These are phyloP conservation scores for Aspergillus funiculosus DNA, from an alignment of 495 filamentous ascomycete species.

Conservation along the genomic window DNA sequence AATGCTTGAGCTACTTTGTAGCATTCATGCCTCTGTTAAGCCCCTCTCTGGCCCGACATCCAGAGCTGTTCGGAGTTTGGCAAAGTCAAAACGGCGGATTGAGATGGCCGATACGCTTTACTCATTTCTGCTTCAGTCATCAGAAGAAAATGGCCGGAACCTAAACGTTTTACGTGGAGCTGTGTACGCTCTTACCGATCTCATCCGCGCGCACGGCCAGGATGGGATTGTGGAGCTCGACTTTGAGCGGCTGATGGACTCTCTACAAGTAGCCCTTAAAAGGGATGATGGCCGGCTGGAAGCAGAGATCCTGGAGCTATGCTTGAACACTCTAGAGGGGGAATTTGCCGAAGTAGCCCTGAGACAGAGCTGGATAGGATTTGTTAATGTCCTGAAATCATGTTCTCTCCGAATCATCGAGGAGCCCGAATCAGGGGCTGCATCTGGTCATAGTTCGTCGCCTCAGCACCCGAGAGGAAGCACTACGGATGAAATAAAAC, in stretches of 20 bases:
- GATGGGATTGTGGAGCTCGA: conserved; percentile 56
- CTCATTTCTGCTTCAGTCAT: conserved; percentile 52
- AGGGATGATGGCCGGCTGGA: conserved; percentile 48
- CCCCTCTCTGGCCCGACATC: conserved; percentile 67
- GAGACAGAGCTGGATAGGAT: conserved; percentile 30
- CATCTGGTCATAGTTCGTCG: conserved; percentile 19
- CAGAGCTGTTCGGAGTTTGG: conserved; percentile 68
- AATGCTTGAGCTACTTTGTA: conserved; percentile 75
- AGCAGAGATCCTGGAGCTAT: conserved; percentile 51
- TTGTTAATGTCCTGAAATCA: conserved; percentile 48
- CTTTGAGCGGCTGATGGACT: conserved; percentile 49
- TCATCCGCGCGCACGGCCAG: conserved; percentile 47
- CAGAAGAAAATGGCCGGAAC: conserved; percentile 45
- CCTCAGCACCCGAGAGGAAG: conserved; percentile 20
- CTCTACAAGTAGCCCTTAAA: conserved; percentile 50
- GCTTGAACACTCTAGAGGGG: conserved; percentile 38
- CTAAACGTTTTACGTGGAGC: conserved; percentile 62
- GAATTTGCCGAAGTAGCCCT: conserved; percentile 31
- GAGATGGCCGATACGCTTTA: conserved; percentile 61
- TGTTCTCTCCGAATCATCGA: conserved; percentile 58
- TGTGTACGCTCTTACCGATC: conserved; percentile 60
- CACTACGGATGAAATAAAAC: conserved; percentile 33
- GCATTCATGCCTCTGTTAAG: conserved; percentile 69
- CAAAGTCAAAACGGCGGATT: conserved; percentile 70
- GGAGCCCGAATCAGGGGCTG: conserved; percentile 21